phyloP scores from a whole-genome alignment of 2,329 filamentous ascomycete species.

The Zelopaecilomyces penicillatus region DNA sequence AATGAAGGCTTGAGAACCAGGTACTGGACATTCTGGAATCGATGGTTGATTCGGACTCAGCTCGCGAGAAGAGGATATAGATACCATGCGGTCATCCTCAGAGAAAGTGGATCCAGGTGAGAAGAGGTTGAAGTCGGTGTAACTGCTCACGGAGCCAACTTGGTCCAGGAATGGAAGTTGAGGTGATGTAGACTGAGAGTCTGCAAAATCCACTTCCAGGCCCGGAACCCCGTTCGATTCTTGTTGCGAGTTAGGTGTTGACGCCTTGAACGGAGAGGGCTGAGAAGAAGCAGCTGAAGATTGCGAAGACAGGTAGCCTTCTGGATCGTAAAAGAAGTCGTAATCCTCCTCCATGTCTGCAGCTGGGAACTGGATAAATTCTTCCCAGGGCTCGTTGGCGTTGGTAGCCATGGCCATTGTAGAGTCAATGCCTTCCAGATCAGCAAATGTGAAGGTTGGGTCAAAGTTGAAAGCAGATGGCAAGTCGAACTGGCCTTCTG shows the following conservation, averaged over 20 bases:
- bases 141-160: slow-evolving; percentile 23
- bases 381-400: slow-evolving; percentile 31
- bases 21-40: slow-evolving; percentile 3
- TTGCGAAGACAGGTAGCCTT: slow-evolving; percentile 33
- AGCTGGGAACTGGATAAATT: slow-evolving; percentile 38
- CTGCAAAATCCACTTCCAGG: slow-evolving; percentile 1
- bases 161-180: slow-evolving; percentile 31
- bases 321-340: slow-evolving; percentile 38
- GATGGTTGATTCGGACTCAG: slow-evolving; percentile 7
- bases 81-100: slow-evolving; percentile 38
- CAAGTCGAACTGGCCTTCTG: not conserved
- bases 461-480: slow-evolving; percentile 10
- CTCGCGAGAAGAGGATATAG: slow-evolving; percentile 13
- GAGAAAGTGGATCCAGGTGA: slow-evolving; percentile 40
- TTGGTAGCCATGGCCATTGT: slow-evolving; percentile 4
- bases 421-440: slow-evolving; percentile 13
- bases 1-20: not conserved
- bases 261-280: slow-evolving; percentile 17
- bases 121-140: slow-evolving; percentile 49
- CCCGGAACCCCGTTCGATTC: slow-evolving; percentile 10
- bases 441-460: slow-evolving; percentile 14
- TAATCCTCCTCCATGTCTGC: slow-evolving; percentile 28
- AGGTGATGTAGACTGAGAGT: slow-evolving; percentile 4
- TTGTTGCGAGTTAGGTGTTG: slow-evolving; percentile 17
- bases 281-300: slow-evolving; percentile 19